Percentiles rank a stretch among this genome's conserved stretches.
phyloP scores from a whole-genome alignment of 805 yeast genomes.

The Suhomyces faveliae region DNA sequence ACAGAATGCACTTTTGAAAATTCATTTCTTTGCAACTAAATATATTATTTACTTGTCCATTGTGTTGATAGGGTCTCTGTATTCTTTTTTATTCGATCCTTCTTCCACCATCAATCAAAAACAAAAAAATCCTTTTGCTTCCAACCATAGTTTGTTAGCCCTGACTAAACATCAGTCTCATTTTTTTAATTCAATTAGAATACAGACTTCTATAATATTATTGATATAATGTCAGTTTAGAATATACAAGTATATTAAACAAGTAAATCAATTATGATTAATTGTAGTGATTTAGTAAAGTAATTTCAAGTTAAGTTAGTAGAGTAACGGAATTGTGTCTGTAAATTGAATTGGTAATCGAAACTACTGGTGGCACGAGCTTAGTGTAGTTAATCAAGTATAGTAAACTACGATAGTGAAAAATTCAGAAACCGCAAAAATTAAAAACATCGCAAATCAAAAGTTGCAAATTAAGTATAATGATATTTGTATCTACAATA shows the following conservation, averaged over 20 bases:
- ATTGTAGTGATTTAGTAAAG: too few species aligned
- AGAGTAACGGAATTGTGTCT: too few species aligned
- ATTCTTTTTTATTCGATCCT: not conserved
- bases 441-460: too few species aligned
- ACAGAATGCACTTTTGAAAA: not conserved
- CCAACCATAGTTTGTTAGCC: not conserved
- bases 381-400: too few species aligned
- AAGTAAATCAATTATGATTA: not conserved
- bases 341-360: too few species aligned
- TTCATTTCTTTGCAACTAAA: constrained; percentile 1
- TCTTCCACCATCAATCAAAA: not conserved
- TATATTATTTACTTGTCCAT: not conserved
- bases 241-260: constrained; percentile 1
- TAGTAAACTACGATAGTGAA: too few species aligned
- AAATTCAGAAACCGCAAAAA: too few species aligned
- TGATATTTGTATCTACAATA: too few species aligned
- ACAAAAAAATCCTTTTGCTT: not conserved
- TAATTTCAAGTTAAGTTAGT: too few species aligned
- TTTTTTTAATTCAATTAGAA: constrained; percentile 7
- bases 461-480: too few species aligned
- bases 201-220: too few species aligned
- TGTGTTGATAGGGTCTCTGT: constrained; percentile 4
- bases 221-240: not conserved
- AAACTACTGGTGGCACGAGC: too few species aligned
- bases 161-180: not conserved